Conservation (phyloP, 768 basidiomycete genomes). For the Boletus bicolor region DNA sequence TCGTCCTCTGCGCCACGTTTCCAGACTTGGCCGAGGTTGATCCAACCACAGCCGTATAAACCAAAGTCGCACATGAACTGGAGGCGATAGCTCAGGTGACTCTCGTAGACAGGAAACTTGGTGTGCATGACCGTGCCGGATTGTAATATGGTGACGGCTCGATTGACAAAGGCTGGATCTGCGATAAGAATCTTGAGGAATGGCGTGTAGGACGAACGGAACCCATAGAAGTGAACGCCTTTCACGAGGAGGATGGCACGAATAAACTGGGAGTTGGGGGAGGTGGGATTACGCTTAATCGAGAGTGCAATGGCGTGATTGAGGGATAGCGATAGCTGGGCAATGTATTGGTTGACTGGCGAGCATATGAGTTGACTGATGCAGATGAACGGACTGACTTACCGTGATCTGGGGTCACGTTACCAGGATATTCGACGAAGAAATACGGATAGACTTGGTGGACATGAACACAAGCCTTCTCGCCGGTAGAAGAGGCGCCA, state of each 20-base stretch:
- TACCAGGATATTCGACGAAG: constrained; percentile 77
- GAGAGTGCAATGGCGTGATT: constrained; percentile 86
- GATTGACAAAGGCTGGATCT: constrained; percentile 67
- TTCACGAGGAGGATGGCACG: constrained; percentile 84
- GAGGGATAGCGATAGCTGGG: constrained; percentile 66
- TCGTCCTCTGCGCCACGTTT: constrained; percentile 44
- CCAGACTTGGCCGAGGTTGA: constrained; percentile 69
- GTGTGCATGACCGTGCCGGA: constrained; percentile 81
- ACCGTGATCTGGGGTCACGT: constrained; percentile 64
- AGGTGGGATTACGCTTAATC: constrained; percentile 66
- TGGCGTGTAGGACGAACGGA: constrained; percentile 76
- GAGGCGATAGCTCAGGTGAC: constrained; percentile 81
- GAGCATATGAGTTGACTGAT: background rate
- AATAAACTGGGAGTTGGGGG: constrained; percentile 55
- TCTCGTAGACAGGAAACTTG: constrained; percentile 80
- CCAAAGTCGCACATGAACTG: constrained; percentile 97
- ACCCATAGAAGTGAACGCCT: constrained; percentile 96
- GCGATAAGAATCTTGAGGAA: constrained; percentile 83
- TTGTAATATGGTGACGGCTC: constrained; percentile 71
- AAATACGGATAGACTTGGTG: constrained; percentile 96
- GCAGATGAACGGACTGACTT: constrained; percentile 16
- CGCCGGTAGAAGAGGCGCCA: constrained; percentile 73
- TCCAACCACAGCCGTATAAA: constrained; percentile 89
- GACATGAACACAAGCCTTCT: constrained; percentile 82
- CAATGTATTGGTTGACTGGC: constrained; percentile 70